phyloP scores from a whole-genome alignment of 192 early-diverging fungal species.

The Backusella morwellensis region DNA sequence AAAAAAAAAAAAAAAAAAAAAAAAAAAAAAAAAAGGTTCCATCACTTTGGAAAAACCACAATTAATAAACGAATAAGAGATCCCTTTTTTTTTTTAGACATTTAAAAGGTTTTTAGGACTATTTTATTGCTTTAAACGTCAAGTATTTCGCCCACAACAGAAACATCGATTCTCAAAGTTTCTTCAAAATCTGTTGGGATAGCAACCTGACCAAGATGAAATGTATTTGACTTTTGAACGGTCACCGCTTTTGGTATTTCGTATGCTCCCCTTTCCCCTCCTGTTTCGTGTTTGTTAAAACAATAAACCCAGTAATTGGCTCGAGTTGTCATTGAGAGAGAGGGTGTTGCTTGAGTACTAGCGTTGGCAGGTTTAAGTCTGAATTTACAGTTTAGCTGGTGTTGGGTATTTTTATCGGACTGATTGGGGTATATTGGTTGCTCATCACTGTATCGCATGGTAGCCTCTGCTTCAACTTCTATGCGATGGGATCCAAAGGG shows the following conservation, averaged over 20 bases:
- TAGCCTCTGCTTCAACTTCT: slow-evolving; percentile 12
- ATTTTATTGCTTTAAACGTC: not conserved
- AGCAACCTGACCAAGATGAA: not conserved
- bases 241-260: not conserved
- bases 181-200: not conserved
- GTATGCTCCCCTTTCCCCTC: not conserved
- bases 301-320: not conserved
- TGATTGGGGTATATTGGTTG: not conserved
- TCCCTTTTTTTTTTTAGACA: not conserved
- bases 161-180: not conserved
- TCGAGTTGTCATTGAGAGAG: not conserved
- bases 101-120: too few species aligned
- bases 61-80: not conserved
- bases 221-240: not conserved
- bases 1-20: too few species aligned
- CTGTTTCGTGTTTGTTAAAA: not conserved
- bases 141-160: not conserved
- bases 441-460: not conserved
- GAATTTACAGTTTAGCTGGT: not conserved
- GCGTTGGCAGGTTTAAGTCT: not conserved
- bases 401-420: not conserved
- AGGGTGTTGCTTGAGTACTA: not conserved
- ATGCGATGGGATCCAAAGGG: slow-evolving; percentile 17
- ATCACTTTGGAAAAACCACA: not conserved
- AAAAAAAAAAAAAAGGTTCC: not conserved